Evolutionary conservation across 805 yeast genomes (phyloP).

Genomic region (Starmerella asiatica): DNA sequence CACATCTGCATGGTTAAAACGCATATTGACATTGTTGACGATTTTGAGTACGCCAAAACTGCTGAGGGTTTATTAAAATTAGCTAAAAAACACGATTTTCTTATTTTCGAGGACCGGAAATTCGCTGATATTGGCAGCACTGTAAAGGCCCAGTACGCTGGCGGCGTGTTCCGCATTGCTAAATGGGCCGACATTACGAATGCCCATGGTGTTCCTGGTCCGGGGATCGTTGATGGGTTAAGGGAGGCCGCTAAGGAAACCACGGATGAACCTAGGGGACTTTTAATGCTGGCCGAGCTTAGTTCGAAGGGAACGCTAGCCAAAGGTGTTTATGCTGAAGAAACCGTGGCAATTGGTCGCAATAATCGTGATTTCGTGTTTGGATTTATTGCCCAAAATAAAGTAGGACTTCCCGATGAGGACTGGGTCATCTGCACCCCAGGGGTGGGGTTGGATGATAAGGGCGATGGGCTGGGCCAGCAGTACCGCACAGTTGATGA

Average conservation of each 20-base stretch:
- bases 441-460: constrained; percentile 95
- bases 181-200: constrained; percentile 95
- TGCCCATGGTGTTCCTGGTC: constrained; percentile 95
- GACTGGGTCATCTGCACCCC: constrained; percentile 98
- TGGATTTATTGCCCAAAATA: constrained; percentile 90
- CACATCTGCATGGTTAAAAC: constrained; percentile 84
- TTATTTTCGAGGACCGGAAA: constrained; percentile 93
- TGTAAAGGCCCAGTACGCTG: constrained; percentile 82
- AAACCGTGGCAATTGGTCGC: constrained; percentile 83
- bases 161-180: constrained; percentile 81
- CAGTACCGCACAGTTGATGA: constrained; percentile 87
- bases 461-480: constrained; percentile 91
- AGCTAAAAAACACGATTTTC: constrained; percentile 68
- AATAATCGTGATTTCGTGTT: constrained; percentile 78
- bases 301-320: constrained; percentile 92
- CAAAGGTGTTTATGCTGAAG: constrained; percentile 72
- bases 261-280: constrained; percentile 56
- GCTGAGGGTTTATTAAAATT: constrained; percentile 58
- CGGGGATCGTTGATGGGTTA: constrained; percentile 80
- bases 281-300: constrained; percentile 88
- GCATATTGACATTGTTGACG: constrained; percentile 85
- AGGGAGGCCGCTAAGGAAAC: constrained; percentile 61
- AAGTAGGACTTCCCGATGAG: constrained; percentile 58
- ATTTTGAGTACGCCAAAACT: constrained; percentile 70
- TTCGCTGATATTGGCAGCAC: constrained; percentile 98